Percentiles rank a stretch among this genome's conserved stretches.
Evolutionary conservation across 2,329 filamentous ascomycete species (phyloP).

Genomic region (Ophiostoma quercus): DNA sequence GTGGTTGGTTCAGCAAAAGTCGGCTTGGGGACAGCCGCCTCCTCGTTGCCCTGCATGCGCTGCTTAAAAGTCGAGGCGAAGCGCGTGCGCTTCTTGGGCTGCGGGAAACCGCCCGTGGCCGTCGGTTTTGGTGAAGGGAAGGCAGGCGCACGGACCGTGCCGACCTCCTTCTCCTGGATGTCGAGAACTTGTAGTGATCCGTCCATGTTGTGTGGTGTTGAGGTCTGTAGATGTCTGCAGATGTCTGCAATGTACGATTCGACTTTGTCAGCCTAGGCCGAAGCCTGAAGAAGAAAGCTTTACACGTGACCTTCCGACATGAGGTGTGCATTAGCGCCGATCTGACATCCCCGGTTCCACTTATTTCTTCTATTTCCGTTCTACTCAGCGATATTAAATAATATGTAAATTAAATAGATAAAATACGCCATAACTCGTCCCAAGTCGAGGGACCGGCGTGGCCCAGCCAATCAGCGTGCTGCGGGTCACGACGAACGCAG

Average conservation of each 20-base stretch:
- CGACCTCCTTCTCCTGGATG: conserved; percentile 67
- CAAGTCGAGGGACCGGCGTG: conserved; percentile 20
- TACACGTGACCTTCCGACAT: conserved; percentile 24
- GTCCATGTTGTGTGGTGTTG: conserved; percentile 31
- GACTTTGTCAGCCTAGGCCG: background rate
- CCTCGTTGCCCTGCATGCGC: conserved; percentile 29
- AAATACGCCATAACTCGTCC: conserved; percentile 20
- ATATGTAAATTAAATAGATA: background rate
- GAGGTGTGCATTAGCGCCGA: conserved; percentile 29
- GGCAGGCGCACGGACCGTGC: conserved; percentile 55
- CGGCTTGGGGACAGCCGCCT: conserved; percentile 7
- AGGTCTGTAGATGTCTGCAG: background rate
- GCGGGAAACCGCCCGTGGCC: conserved; percentile 64
- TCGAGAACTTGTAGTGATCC: conserved; percentile 60
- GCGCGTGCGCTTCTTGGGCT: conserved; percentile 70
- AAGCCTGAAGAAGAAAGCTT: background rate
- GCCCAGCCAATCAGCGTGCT: conserved; percentile 24
- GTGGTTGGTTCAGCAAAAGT: background rate
- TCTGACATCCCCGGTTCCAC: conserved; percentile 20
- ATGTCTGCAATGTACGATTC: background rate
- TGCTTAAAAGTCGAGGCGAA: conserved; percentile 72
- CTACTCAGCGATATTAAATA: background rate
- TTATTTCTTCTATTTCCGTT: conserved; percentile 21
- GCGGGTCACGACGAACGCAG: background rate
- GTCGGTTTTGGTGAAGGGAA: conserved; percentile 55